phyloP scores from a whole-genome alignment of 2,329 filamentous ascomycete genomes.

The Hypomyces perniciosus region DNA sequence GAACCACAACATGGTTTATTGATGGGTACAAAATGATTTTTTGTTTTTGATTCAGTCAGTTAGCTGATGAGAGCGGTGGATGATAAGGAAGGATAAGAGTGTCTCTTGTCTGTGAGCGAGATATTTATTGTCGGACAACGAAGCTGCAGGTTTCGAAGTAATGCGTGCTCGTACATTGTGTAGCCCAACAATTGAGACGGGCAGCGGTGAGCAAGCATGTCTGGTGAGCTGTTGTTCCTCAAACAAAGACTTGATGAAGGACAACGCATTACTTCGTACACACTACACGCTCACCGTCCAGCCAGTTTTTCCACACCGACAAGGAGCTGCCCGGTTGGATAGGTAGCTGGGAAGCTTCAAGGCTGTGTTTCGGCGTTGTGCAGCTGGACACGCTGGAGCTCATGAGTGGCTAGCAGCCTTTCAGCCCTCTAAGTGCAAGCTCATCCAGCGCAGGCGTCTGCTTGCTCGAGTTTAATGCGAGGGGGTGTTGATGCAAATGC shows the following conservation, averaged over 20 bases:
- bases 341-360: background rate
- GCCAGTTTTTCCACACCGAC: background rate
- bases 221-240: too few species aligned
- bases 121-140: background rate
- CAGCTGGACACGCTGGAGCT: background rate
- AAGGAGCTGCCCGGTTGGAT: slow-evolving; percentile 6
- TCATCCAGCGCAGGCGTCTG: background rate
- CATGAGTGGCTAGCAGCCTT: slow-evolving; percentile 4
- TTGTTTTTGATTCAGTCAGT: too few species aligned
- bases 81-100: too few species aligned
- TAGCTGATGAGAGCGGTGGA: too few species aligned
- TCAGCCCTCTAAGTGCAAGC: background rate
- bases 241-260: background rate
- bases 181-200: too few species aligned
- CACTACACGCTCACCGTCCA: background rate
- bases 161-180: background rate
- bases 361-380: slow-evolving; percentile 2
- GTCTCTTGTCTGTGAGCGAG: background rate
- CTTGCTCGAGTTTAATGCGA: too few species aligned
- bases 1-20: too few species aligned
- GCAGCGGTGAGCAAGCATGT: background rate
- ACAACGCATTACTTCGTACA: background rate
- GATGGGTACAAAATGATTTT: too few species aligned
- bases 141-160: background rate
- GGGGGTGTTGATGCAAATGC: too few species aligned